phyloP scores from a whole-genome alignment of 768 basidiomycete genomes.

The Lentinula aciculospora region DNA sequence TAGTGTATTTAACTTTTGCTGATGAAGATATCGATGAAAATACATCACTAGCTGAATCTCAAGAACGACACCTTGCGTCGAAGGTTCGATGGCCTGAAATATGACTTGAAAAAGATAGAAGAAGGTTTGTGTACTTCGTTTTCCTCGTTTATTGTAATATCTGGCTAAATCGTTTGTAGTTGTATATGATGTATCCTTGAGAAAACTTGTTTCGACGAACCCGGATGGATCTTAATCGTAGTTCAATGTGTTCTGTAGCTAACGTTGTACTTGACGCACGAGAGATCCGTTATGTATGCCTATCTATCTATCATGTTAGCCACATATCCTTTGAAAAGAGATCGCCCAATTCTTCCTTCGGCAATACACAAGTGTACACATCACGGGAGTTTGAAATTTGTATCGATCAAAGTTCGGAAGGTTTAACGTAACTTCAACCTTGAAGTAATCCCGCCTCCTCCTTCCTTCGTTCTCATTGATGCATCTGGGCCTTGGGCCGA shows the following conservation, averaged over 20 bases:
- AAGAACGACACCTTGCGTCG: conserved; percentile 76
- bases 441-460: conserved; percentile 3
- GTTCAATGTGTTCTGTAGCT: too few relatives aligned
- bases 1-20: neutral
- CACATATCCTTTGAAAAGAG: neutral
- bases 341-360: neutral
- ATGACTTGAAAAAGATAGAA: conserved; percentile 85
- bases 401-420: conserved; percentile 3
- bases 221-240: too few relatives aligned
- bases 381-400: conserved; percentile 5
- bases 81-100: conserved; percentile 78
- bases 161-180: conserved; percentile 34
- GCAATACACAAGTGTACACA: conserved; percentile 1
- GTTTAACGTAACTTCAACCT: conserved; percentile 4
- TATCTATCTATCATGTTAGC: conserved; percentile 11
- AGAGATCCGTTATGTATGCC: conserved; percentile 11
- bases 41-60: conserved; percentile 55
- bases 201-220: conserved; percentile 53
- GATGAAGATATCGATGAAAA: neutral
- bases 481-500: conserved; percentile 5
- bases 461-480: conserved; percentile 3
- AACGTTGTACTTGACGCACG: too few relatives aligned
- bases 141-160: conserved; percentile 3
- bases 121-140: conserved; percentile 47
- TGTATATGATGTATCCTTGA: conserved; percentile 79